Percentiles rank a stretch among this genome's conserved stretches.
phyloP scores from a whole-genome alignment of 2,329 filamentous ascomycete species.

The Cladophialophora psammophila region DNA sequence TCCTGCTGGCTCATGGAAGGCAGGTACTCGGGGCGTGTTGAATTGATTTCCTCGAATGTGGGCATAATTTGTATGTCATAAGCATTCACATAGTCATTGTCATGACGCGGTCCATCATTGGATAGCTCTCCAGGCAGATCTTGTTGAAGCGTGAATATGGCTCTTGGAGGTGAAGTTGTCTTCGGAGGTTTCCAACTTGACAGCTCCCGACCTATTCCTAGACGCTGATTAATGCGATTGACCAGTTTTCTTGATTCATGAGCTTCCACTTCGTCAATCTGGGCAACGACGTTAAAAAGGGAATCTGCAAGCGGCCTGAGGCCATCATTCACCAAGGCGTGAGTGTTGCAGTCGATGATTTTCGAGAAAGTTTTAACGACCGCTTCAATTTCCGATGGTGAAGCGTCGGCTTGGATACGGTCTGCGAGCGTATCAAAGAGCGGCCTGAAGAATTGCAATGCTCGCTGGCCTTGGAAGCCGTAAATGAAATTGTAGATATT shows the following conservation, averaged over 20 bases:
- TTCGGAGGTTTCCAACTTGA: slow-evolving; percentile 1
- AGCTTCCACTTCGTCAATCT: neutral
- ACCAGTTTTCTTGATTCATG: neutral
- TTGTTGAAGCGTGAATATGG: slow-evolving; percentile 2
- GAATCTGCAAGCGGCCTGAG: slow-evolving; percentile 1
- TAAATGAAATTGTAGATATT: slow-evolving; percentile 2
- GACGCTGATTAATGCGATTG: neutral
- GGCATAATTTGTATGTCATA: slow-evolving; percentile 1
- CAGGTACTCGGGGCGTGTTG: slow-evolving; percentile 1
- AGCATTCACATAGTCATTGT: neutral
- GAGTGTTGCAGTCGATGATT: slow-evolving; percentile 4
- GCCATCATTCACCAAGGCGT: slow-evolving; percentile 1
- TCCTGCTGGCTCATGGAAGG: neutral
- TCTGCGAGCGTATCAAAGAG: neutral
- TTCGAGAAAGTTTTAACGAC: slow-evolving; percentile 2
- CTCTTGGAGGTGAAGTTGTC: neutral
- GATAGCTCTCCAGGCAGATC: neutral
- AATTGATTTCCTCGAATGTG: slow-evolving; percentile 6
- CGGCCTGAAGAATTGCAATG: neutral
- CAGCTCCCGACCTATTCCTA: slow-evolving; percentile 4
- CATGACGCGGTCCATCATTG: neutral
- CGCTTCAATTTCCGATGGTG: neutral
- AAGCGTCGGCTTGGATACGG: neutral
- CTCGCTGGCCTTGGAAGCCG: slow-evolving; percentile 1
- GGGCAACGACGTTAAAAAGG: neutral